Evolutionary conservation across 176 grass and related monocot species (phyloP).

Genomic region (Otatea glauca): DNA sequence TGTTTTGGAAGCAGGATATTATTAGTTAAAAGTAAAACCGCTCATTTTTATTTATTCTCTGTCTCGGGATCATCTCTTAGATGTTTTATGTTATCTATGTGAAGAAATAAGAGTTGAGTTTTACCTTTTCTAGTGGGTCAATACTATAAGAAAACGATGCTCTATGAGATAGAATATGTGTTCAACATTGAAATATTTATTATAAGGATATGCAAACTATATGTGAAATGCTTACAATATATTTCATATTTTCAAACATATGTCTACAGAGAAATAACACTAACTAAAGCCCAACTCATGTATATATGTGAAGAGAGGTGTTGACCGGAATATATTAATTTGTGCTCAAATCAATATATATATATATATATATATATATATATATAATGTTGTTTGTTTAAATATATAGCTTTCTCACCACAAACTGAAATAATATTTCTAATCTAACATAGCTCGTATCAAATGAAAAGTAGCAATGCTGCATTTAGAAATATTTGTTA

Average conservation of each 20-base stretch:
- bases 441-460: neutral
- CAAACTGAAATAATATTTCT: neutral
- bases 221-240: neutral
- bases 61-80: rapidly evolving
- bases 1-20: neutral
- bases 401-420: neutral
- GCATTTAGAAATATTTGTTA: neutral
- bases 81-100: too few species aligned
- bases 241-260: neutral
- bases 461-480: neutral
- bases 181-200: neutral
- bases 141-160: neutral
- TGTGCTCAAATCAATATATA: neutral
- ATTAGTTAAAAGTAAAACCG: neutral
- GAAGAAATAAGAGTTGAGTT: too few species aligned
- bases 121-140: neutral
- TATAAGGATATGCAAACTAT: neutral
- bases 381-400: neutral
- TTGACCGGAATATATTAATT: neutral
- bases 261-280: neutral
- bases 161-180: too few species aligned
- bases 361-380: too few species aligned
- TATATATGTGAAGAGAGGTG: neutral
- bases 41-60: neutral
- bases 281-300: neutral